phyloP scores from a whole-genome alignment of 2,329 filamentous ascomycete species.

The Neopestalotiopsis sp. region DNA sequence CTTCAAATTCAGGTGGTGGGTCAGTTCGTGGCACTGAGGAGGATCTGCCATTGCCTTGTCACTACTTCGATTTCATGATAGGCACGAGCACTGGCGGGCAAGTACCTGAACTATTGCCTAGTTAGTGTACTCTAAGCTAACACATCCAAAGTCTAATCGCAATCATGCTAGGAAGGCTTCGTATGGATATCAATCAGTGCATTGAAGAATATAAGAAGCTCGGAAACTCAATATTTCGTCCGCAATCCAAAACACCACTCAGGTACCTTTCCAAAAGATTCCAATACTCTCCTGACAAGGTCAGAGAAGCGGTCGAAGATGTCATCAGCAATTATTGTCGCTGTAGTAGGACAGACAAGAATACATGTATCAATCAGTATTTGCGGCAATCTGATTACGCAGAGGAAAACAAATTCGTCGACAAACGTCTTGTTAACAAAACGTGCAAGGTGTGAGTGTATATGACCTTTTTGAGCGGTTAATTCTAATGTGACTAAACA shows the following conservation, averaged over 20 bases:
- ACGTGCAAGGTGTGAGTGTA: no score
- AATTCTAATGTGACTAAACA: neutral
- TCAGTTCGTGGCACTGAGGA: neutral
- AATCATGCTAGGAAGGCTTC: slow-evolving; percentile 8
- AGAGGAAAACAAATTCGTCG: neutral
- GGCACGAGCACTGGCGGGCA: slow-evolving; percentile 7
- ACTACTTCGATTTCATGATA: slow-evolving; percentile 5
- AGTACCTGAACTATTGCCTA: no score
- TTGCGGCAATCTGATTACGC: neutral
- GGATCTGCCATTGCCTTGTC: neutral
- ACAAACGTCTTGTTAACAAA: neutral
- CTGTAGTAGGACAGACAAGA: neutral
- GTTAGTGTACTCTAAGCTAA: no score
- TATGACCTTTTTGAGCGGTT: neutral
- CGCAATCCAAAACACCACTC: no score
- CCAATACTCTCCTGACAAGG: no score
- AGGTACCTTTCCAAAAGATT: no score
- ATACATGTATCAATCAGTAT: neutral
- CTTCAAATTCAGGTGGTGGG: neutral
- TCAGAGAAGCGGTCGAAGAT: neutral
- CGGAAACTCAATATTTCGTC: no score
- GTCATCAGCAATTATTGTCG: neutral
- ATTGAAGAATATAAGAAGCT: neutral
- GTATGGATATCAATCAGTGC: slow-evolving; percentile 4
- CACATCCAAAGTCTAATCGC: slow-evolving; percentile 9